Conservation (phyloP, 2,329 filamentous ascomycete genomes). For the Trichophyton rubrum region DNA sequence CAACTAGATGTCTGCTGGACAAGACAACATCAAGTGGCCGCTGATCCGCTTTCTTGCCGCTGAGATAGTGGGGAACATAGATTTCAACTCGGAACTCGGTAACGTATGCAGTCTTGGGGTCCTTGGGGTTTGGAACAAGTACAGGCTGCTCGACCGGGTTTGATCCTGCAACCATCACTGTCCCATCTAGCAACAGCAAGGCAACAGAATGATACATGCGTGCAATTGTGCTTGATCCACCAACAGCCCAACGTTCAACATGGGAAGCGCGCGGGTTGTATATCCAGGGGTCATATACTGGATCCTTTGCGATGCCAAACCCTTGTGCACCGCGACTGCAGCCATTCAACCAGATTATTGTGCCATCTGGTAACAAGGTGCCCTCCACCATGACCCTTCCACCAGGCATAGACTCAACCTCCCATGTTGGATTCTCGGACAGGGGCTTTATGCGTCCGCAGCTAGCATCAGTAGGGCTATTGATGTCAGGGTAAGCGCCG, state of each 20-base stretch:
- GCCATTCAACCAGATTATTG: slow-evolving; percentile 48
- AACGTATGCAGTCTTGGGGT: slow-evolving; percentile 35
- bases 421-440: slow-evolving; percentile 38
- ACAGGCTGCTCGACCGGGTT: slow-evolving; percentile 49
- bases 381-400: slow-evolving; percentile 50
- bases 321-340: slow-evolving; percentile 47
- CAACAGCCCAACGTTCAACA: slow-evolving; percentile 38
- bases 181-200: slow-evolving; percentile 47
- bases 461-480: slow-evolving; percentile 45
- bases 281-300: slow-evolving; percentile 44
- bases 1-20: slow-evolving; percentile 32
- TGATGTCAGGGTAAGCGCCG: slow-evolving; percentile 48
- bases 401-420: slow-evolving; percentile 47
- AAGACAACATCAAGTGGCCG: slow-evolving; percentile 40
- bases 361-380: slow-evolving; percentile 48
- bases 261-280: slow-evolving; percentile 44
- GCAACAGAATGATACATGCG: slow-evolving; percentile 51
- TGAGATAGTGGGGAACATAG: slow-evolving; percentile 49
- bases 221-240: slow-evolving; percentile 32
- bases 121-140: slow-evolving; percentile 31
- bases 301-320: slow-evolving; percentile 44
- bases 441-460: slow-evolving; percentile 46
- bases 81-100: slow-evolving; percentile 52
- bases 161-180: slow-evolving; percentile 46
- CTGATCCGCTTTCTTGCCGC: slow-evolving; percentile 36